A percentile compares a stretch with the other conserved stretches of the same genome.
Conservation (phyloP, 371 early-diverging fungal genomes). For the Saksenaea oblongispora region DNA sequence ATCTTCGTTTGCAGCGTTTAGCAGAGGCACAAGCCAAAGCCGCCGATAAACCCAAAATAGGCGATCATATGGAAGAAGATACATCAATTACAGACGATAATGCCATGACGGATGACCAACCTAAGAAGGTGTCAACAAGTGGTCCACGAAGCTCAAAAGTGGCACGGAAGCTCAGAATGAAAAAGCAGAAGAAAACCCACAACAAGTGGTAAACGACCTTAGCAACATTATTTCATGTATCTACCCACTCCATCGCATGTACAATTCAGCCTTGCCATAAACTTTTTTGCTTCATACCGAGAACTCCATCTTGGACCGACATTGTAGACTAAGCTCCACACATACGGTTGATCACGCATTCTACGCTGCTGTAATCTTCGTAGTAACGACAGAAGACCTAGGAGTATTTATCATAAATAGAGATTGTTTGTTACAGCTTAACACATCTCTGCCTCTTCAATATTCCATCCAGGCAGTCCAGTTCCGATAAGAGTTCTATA, state of each 20-base stretch:
- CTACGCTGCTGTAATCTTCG: too few relatives aligned
- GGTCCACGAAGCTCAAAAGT: conserved; percentile 37
- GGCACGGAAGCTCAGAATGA: conserved; percentile 35
- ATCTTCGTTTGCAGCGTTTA: conserved; percentile 44
- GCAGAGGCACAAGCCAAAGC: conserved; percentile 50
- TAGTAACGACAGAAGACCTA: too few relatives aligned
- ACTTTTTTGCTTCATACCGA: neutral
- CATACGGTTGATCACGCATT: too few relatives aligned
- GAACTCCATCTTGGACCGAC: too few relatives aligned
- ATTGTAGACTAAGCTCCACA: too few relatives aligned
- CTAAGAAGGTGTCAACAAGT: conserved; percentile 39
- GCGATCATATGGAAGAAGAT: conserved; percentile 32
- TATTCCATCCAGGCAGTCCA: too few relatives aligned
- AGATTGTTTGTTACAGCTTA: too few relatives aligned
- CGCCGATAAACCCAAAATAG: conserved; percentile 36
- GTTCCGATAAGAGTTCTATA: too few relatives aligned
- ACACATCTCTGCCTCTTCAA: too few relatives aligned
- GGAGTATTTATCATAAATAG: too few relatives aligned
- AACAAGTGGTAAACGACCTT: neutral
- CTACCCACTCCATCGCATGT: neutral
- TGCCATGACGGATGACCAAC: conserved; percentile 9
- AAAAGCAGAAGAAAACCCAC: conserved; percentile 30
- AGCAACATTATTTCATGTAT: neutral
- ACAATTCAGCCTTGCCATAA: neutral
- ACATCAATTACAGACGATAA: conserved; percentile 7